A percentile compares a stretch with the other conserved stretches of the same genome.
phyloP scores from a whole-genome alignment of 305 asterid genomes.

The Salvia sclarea region DNA sequence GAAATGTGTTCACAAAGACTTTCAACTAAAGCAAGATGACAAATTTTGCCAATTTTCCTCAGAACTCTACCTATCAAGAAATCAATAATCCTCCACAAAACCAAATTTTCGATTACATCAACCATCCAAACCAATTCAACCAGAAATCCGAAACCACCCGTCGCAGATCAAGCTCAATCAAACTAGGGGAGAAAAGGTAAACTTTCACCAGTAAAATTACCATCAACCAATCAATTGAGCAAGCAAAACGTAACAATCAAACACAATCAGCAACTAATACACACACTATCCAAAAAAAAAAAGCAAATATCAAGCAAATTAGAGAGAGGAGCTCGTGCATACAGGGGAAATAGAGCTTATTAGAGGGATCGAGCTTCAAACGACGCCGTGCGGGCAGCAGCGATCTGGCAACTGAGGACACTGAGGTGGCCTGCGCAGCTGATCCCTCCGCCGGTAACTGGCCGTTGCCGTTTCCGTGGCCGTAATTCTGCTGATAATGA shows the following conservation, averaged over 20 bases:
- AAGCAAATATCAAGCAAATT: background rate
- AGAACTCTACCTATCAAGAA: conserved; percentile 9
- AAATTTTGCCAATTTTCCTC: background rate
- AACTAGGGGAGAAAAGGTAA: conserved; percentile 4
- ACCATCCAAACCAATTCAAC: background rate
- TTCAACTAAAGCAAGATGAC: conserved; percentile 15
- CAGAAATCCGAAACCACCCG: background rate
- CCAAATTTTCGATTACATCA: conserved; percentile 21
- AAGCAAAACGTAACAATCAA: conserved; percentile 16
- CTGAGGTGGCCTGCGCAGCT: conserved; percentile 48
- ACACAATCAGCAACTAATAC: conserved; percentile 9
- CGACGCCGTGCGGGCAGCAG: conserved; percentile 82
- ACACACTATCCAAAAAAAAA: background rate
- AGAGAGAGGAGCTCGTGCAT: conserved; percentile 28
- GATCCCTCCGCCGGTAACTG: conserved; percentile 62
- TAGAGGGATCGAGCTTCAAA: conserved; percentile 93
- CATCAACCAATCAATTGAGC: background rate
- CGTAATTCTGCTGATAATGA: conserved; percentile 54
- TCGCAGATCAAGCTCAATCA: conserved; percentile 2
- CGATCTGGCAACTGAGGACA: conserved; percentile 82
- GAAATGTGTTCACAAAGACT: background rate
- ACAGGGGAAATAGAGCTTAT: conserved; percentile 84
- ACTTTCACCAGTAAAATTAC: conserved; percentile 15
- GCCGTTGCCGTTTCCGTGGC: conserved; percentile 37
- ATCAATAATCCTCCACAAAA: background rate